Percentiles rank a stretch among this genome's conserved stretches.
phyloP scores from a whole-genome alignment of 768 basidiomycete genomes.

The Collybia nuda region DNA sequence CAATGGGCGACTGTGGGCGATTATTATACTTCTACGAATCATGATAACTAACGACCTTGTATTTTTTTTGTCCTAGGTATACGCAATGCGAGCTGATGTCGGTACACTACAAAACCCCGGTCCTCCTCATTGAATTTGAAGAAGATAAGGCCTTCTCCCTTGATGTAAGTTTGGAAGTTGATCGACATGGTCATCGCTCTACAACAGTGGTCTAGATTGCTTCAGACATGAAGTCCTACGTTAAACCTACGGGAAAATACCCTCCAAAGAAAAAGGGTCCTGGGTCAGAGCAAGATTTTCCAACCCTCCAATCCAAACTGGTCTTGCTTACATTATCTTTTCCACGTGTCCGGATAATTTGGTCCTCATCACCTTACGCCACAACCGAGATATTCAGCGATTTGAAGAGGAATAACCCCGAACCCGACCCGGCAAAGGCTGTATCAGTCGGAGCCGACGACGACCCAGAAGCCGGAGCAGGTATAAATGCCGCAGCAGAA shows the following conservation, averaged over 20 bases:
- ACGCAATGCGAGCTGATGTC: constrained; percentile 98
- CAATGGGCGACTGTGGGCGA: constrained; percentile 85
- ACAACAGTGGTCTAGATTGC: constrained; percentile 41
- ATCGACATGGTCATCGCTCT: background rate
- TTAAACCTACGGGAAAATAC: constrained; percentile 58
- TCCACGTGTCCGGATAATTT: constrained; percentile 90
- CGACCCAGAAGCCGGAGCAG: constrained; percentile 63
- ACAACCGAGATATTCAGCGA: constrained; percentile 92
- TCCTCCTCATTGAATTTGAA: constrained; percentile 95
- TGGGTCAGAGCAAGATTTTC: constrained; percentile 25
- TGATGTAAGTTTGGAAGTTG: constrained; percentile 49
- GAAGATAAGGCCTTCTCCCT: constrained; percentile 95
- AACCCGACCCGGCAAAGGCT: constrained; percentile 80
- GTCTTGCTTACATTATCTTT: constrained; percentile 88
- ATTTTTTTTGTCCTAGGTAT: constrained; percentile 55
- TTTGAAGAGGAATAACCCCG: constrained; percentile 74
- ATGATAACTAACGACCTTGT: background rate
- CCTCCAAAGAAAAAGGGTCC: constrained; percentile 48
- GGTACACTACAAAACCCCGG: constrained; percentile 90
- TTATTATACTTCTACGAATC: background rate
- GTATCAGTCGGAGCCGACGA: constrained; percentile 81
- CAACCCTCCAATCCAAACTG: constrained; percentile 86
- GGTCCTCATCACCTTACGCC: constrained; percentile 95
- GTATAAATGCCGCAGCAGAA: constrained; percentile 73
- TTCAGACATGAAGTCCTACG: constrained; percentile 67